Percentiles rank a stretch among this genome's conserved stretches.
Conservation (phyloP, 2,329 filamentous ascomycete species). For the Rachicladosporium sp. region DNA sequence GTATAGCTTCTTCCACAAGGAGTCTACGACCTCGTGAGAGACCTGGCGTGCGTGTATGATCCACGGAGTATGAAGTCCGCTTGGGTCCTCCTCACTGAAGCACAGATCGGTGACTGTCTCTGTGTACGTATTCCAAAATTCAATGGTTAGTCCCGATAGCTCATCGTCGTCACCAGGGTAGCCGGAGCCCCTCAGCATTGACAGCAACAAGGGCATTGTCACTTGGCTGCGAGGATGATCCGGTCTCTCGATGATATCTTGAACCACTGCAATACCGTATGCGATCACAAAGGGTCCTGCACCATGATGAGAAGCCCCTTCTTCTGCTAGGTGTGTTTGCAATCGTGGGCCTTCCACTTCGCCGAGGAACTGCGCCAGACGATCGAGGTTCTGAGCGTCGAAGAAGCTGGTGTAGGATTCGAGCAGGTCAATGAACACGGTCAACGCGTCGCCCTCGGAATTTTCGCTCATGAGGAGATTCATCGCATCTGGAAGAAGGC, state of each 20-base stretch:
- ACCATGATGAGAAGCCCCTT: conserved; percentile 43
- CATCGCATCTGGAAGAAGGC: conserved; percentile 48
- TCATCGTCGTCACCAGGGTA: conserved; percentile 60
- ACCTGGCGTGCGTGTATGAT: conserved; percentile 45
- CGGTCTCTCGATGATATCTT: conserved; percentile 43
- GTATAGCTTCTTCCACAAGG: conserved; percentile 20
- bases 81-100: conserved; percentile 34
- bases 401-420: conserved; percentile 54
- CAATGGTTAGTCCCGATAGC: conserved; percentile 60
- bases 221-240: conserved; percentile 35
- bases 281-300: conserved; percentile 57
- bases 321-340: conserved; percentile 27
- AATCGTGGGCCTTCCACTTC: conserved; percentile 42
- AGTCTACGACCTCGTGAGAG: conserved; percentile 40
- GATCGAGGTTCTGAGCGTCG: conserved; percentile 43
- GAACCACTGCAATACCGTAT: conserved; percentile 54
- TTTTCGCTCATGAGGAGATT: conserved; percentile 47
- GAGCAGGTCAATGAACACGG: conserved; percentile 53
- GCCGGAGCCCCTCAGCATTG: conserved; percentile 53
- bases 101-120: conserved; percentile 50
- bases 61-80: conserved; percentile 39
- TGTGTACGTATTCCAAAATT: conserved; percentile 71
- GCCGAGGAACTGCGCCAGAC: conserved; percentile 47
- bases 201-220: conserved; percentile 14
- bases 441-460: conserved; percentile 48